Base-by-base conservation (phyloP, 306 rosid genomes). In the Lablab purpureus region DNA sequence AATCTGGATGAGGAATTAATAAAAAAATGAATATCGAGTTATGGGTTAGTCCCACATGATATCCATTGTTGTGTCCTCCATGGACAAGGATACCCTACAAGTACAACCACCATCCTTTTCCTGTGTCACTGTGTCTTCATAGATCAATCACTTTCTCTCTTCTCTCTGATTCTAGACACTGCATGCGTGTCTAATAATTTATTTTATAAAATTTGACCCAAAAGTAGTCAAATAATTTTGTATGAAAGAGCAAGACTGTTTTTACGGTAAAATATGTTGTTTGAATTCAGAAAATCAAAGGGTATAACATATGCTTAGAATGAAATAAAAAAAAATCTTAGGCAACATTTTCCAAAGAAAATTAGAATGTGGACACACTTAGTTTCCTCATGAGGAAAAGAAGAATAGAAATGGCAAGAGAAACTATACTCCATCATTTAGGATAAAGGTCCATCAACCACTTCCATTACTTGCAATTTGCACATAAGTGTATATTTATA, bases 81-180 rank as follows among this genome's bases (percentile, higher is more conserved):
- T 1, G 40, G 56, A 68, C 56, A 68, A 41, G 74, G 74, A 21
- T 68, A 43, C 74, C 74, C 74, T 68, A 45, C 56, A 43, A 23
- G 3, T 68, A 7, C 74, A 68, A 23, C 74, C 6, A 43, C 55
- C 74, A 43, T 25, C 36, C 22, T 66, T 17, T 66, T 67, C 52
- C 12, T 41, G 1, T 40, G 30, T 37, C 4, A 8, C 30, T 65
- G 22, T 67, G 21, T 22, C 54, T 67, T 67, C 55, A 13, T 40
- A 12, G 34, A 19, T 40, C 72, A 10, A 45, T 43, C 55, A 13
- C 22, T 45, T 45, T 68, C 55, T 3, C n/a, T n/a, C n/a, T n/a
- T n/a, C n/a, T 12, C 36, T 43, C 13, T n/a, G 21, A 43, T 37
- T 40, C 52, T 22, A 6, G 15, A 10, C 47, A 3, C 1, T 64